phyloP scores from a whole-genome alignment of 2,329 filamentous ascomycete species.

The Penicillium sp. region DNA sequence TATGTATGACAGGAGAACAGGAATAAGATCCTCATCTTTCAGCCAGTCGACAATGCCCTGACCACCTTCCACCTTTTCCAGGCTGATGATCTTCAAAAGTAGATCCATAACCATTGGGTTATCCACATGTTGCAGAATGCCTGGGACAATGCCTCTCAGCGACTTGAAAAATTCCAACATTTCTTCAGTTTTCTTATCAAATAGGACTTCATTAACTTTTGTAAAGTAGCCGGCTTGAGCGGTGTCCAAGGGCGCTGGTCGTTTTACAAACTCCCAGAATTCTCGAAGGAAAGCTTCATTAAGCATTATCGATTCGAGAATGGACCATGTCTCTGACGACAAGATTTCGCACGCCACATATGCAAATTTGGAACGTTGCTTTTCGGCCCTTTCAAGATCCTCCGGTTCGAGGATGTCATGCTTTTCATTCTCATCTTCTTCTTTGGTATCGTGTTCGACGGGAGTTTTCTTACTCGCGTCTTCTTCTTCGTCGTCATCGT shows the following conservation, averaged over 20 bases:
- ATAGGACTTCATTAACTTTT: slow-evolving; percentile 95
- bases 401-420: slow-evolving; percentile 32
- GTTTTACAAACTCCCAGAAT: slow-evolving; percentile 88
- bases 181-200: slow-evolving; percentile 96
- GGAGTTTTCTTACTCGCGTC: slow-evolving; percentile 34
- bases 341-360: slow-evolving; percentile 91
- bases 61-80: slow-evolving; percentile 87
- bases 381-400: slow-evolving; percentile 71
- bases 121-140: slow-evolving; percentile 89
- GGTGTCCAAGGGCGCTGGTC: slow-evolving; percentile 80
- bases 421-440: slow-evolving; percentile 33
- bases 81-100: slow-evolving; percentile 89
- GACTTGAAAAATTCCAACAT: slow-evolving; percentile 90
- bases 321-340: slow-evolving; percentile 94
- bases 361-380: slow-evolving; percentile 87
- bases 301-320: slow-evolving; percentile 86
- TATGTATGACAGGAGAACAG: slow-evolving; percentile 79
- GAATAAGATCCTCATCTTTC: slow-evolving; percentile 82
- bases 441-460: slow-evolving; percentile 33
- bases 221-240: slow-evolving; percentile 97
- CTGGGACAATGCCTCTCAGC: slow-evolving; percentile 73
- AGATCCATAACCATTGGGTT: slow-evolving; percentile 99
- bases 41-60: slow-evolving; percentile 97
- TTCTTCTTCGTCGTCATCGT: slow-evolving; percentile 50
- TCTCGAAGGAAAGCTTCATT: slow-evolving; percentile 71